A percentile compares a stretch with the other conserved stretches of the same genome.
These are phyloP conservation scores for Thamnidium elegans DNA, from an alignment of 192 early-diverging fungal genomes.

Conservation along the genomic window DNA sequence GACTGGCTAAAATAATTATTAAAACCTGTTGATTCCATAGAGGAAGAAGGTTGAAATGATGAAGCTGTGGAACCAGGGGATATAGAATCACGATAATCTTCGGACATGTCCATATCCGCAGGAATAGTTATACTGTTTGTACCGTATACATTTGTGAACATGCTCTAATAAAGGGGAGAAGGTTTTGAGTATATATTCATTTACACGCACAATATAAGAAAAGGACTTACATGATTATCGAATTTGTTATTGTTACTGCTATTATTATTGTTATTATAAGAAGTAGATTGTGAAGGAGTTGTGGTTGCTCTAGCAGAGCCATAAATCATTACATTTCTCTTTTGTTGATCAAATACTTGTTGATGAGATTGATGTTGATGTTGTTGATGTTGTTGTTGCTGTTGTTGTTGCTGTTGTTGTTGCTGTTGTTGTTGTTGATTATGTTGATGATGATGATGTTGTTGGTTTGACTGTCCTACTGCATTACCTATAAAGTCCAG, in stretches of 20 bases:
- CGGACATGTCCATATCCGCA: constrained; percentile 14
- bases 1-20: constrained; percentile 18
- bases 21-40: constrained; percentile 3
- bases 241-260: not conserved
- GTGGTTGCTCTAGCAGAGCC: constrained; percentile 19
- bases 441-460: not conserved
- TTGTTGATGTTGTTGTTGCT: not conserved
- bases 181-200: constrained; percentile 2
- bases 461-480: not conserved
- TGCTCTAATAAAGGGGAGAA: not conserved
- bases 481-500: constrained; percentile 13
- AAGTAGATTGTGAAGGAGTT: not conserved
- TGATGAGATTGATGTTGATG: not conserved
- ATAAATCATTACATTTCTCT: constrained; percentile 23
- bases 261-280: not conserved
- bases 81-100: constrained; percentile 1
- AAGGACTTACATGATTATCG: not conserved
- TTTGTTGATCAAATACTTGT: not conserved
- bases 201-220: not conserved
- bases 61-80: constrained; percentile 7
- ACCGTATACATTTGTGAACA: constrained; percentile 12
- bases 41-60: constrained; percentile 17
- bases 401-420: constrained; percentile 4
- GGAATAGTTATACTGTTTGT: constrained; percentile 23
- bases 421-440: constrained; percentile 3